Percentiles rank a stretch among this genome's conserved stretches.
Evolutionary conservation across 2,329 filamentous ascomycete species (phyloP).

Genomic region (Hypoxylon sp.): DNA sequence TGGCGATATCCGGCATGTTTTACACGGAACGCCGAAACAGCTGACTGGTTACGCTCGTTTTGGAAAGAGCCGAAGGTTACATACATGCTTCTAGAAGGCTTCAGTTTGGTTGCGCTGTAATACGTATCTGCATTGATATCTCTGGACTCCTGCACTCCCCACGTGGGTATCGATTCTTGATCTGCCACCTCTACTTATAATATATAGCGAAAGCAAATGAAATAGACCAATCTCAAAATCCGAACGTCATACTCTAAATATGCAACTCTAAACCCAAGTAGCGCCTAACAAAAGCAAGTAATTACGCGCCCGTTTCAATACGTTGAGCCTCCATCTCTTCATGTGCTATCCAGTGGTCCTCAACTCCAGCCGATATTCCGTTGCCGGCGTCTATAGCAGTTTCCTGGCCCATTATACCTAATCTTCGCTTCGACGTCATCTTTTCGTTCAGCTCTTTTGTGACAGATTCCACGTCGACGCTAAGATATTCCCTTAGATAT

Average conservation of each 20-base stretch:
- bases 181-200: slow-evolving; percentile 19
- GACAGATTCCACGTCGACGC: slow-evolving; percentile 82
- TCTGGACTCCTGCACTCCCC: background rate
- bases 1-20: slow-evolving; percentile 17
- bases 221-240: slow-evolving; percentile 22
- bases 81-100: slow-evolving; percentile 17
- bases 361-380: background rate
- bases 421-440: slow-evolving; percentile 51
- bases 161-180: slow-evolving; percentile 38
- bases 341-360: slow-evolving; percentile 52
- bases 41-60: slow-evolving; percentile 23
- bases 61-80: slow-evolving; percentile 1
- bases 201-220: slow-evolving; percentile 18
- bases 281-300: background rate
- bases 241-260: slow-evolving; percentile 4
- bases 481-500: slow-evolving; percentile 85
- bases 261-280: slow-evolving; percentile 5
- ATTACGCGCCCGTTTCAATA: slow-evolving; percentile 5
- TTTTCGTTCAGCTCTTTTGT: slow-evolving; percentile 81
- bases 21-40: slow-evolving; percentile 33
- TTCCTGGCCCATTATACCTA: slow-evolving; percentile 27
- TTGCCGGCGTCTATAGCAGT: slow-evolving; percentile 5
- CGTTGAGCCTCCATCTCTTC: slow-evolving; percentile 45
- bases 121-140: slow-evolving; percentile 5
- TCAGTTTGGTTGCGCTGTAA: slow-evolving; percentile 4